A percentile compares a stretch with the other conserved stretches of the same genome.
These are phyloP conservation scores for Peronospora destructor DNA, from an alignment of 352 stramenopile species.

Conservation along the genomic window DNA sequence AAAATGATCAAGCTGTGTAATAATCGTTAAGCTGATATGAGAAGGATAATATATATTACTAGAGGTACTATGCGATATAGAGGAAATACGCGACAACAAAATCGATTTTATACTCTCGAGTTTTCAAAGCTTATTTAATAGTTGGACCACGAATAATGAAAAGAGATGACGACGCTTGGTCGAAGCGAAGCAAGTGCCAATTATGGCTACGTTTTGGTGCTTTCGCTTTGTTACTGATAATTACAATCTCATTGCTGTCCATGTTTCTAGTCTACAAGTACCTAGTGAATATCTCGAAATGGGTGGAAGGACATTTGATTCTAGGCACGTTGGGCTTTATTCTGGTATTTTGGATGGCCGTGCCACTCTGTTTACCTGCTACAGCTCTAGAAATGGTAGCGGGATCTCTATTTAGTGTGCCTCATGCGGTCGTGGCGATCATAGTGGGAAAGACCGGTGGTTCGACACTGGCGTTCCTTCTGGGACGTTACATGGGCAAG, in stretches of 20 bases:
- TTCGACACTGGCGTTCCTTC: conserved; percentile 57
- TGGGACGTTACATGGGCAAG: conserved; percentile 51
- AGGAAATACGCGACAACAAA: too few species aligned
- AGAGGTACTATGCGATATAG: too few species aligned
- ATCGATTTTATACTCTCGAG: too few species aligned
- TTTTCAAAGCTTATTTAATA: too few species aligned
- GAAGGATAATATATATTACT: too few species aligned
- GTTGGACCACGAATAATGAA: background rate
- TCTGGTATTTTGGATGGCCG: conserved; percentile 51
- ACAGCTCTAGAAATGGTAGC: conserved; percentile 60
- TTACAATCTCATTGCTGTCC: conserved; percentile 23
- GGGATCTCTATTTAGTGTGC: conserved; percentile 60
- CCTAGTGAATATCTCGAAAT: conserved; percentile 33
- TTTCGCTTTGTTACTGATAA: conserved; percentile 12
- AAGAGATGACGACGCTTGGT: background rate
- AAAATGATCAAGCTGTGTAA: too few species aligned
- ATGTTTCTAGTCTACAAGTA: conserved; percentile 44
- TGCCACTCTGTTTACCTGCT: conserved; percentile 63
- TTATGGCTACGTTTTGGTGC: conserved; percentile 25
- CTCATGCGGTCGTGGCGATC: conserved; percentile 46
- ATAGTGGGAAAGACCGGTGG: conserved; percentile 60
- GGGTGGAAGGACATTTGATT: conserved; percentile 45
- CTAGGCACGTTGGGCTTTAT: conserved; percentile 46
- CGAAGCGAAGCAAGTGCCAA: conserved; percentile 4
- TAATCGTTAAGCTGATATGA: too few species aligned